phyloP scores from a whole-genome alignment of 768 basidiomycete species.

The Lentinula raphanica region DNA sequence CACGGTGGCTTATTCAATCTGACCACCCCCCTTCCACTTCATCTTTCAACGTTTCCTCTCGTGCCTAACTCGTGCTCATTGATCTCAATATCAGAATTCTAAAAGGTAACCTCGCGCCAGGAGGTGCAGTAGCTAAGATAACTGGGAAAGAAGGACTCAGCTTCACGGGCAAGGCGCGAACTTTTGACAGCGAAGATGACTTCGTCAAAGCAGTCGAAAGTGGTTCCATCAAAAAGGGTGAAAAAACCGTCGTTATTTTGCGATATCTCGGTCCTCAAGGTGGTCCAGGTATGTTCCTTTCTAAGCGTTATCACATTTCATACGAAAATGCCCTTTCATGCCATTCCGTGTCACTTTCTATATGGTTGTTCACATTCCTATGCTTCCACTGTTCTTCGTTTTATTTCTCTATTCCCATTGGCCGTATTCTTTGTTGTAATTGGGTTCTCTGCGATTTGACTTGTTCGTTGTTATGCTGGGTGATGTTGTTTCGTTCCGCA shows the following conservation, averaged over 20 bases:
- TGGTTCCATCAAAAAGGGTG: conserved; percentile 85
- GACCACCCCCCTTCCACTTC: conserved; percentile 9
- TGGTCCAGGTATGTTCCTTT: conserved; percentile 59
- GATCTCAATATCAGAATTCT: conserved; percentile 55
- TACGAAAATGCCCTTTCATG: background rate
- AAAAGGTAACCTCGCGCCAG: conserved; percentile 88
- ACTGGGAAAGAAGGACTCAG: conserved; percentile 91
- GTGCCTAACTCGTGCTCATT: conserved; percentile 4
- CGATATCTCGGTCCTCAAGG: conserved; percentile 96
- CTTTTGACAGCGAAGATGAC: conserved; percentile 86
- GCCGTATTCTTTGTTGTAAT: background rate
- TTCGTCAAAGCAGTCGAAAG: conserved; percentile 85
- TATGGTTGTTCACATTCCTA: conserved; percentile 8
- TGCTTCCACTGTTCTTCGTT: background rate
- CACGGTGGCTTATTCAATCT: background rate
- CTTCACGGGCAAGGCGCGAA: conserved; percentile 88
- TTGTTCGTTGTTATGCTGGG: conserved; percentile 5
- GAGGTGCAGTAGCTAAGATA: conserved; percentile 94
- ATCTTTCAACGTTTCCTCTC: conserved; percentile 6
- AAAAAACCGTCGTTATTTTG: conserved; percentile 94
- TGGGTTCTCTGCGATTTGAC: background rate
- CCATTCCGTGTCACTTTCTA: background rate
- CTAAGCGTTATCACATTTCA: background rate
- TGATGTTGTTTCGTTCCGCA: background rate
- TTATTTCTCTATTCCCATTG: background rate